Evolutionary conservation across 306 rosid species (phyloP).

Genomic region (Trichosanthes truncata): DNA sequence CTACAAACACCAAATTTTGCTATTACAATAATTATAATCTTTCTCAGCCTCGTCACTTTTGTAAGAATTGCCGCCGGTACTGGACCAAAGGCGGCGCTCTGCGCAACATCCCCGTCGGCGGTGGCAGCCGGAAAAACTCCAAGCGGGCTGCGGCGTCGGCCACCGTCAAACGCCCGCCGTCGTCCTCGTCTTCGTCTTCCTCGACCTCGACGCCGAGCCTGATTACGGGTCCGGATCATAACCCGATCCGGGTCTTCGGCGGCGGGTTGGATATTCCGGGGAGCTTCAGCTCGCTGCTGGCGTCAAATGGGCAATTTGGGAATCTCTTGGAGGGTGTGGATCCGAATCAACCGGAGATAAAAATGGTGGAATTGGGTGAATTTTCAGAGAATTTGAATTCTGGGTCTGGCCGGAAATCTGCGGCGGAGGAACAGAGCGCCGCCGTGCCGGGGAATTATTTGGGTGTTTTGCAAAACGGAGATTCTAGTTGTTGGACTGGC

Average conservation of each 20-base stretch:
- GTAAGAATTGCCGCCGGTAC: conserved; percentile 82
- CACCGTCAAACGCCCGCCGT: conserved; percentile 27
- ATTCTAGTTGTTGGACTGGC: conserved; percentile 59
- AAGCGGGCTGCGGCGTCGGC: conserved; percentile 21
- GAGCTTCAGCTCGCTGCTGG: conserved; percentile 63
- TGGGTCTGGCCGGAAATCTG: conserved; percentile 33
- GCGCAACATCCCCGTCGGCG: conserved; percentile 84
- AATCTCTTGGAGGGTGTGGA: conserved; percentile 44
- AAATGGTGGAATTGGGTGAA: conserved; percentile 38
- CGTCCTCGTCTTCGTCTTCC: conserved; percentile 34
- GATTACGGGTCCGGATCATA: conserved; percentile 20
- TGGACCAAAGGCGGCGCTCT: conserved; percentile 96
- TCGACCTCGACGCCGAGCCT: conserved; percentile 10
- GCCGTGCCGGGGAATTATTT: conserved; percentile 35
- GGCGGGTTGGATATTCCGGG: conserved; percentile 27
- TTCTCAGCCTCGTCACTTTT: conserved; percentile 95
- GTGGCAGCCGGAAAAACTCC: conserved; percentile 69
- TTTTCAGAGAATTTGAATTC: conserved; percentile 34
- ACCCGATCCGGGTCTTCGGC: conserved; percentile 11
- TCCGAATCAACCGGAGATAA: conserved; percentile 43
- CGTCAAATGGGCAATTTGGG: conserved; percentile 47
- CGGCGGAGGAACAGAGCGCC: conserved; percentile 31
- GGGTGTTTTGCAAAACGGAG: conserved; percentile 45
- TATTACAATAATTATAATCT: conserved; percentile 96
- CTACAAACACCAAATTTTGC: conserved; percentile 83